Percentiles rank a stretch among this genome's conserved stretches.
These are phyloP conservation scores for Diutina siamensis DNA, from an alignment of 1,139 yeast species.

Conservation along the genomic window DNA sequence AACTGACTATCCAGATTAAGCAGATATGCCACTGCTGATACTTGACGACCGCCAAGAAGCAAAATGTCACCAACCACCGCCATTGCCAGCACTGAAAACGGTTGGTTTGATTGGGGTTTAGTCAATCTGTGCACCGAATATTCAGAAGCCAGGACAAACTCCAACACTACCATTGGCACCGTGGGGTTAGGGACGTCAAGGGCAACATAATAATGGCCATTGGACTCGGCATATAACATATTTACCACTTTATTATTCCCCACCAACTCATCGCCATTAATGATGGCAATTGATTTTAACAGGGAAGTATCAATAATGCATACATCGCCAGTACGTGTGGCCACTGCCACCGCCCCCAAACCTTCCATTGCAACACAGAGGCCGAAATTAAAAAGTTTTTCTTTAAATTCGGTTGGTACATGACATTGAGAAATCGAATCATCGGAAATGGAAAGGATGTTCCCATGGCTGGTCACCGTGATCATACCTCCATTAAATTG, in stretches of 20 bases:
- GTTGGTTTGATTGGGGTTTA: background rate
- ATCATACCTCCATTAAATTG: background rate
- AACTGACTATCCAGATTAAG: background rate
- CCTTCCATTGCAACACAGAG: background rate
- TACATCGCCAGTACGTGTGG: background rate
- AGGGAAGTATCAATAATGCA: background rate
- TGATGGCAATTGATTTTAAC: too few relatives aligned
- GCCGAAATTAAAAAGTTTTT: background rate
- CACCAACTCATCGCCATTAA: background rate
- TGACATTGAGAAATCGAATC: background rate
- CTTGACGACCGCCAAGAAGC: conserved; percentile 1
- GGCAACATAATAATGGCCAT: background rate
- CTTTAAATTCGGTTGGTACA: background rate
- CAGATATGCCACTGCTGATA: background rate
- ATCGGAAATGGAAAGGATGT: background rate
- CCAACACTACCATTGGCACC: background rate
- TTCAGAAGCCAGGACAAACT: background rate
- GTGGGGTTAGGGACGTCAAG: background rate
- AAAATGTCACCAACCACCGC: background rate
- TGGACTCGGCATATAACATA: background rate
- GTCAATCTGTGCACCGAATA: background rate
- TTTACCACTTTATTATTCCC: background rate
- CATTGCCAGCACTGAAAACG: background rate
- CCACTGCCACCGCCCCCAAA: background rate
- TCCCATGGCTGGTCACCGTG: background rate